Evolutionary conservation across 352 stramenopile genomes (phyloP), one percentile per base, ranked within the genome.

Genomic region (Nothophytophthora sp.): DNA sequence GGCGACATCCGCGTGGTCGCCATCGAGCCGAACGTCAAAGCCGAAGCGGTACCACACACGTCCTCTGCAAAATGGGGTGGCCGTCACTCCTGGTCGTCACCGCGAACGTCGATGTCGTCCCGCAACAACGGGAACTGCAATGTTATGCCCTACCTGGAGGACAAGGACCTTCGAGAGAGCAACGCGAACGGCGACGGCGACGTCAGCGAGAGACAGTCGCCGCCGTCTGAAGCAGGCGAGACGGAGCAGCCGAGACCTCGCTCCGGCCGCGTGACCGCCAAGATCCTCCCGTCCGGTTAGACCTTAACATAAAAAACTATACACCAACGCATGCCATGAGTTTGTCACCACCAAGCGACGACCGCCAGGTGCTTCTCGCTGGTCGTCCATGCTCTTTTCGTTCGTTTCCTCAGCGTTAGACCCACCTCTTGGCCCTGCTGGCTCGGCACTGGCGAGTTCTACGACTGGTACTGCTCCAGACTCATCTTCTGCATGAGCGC

Each of bases 401-500:
- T n/a, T n/a, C n/a, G n/a, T n/a, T n/a, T n/a, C n/a, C n/a, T n/a
- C n/a, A n/a, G n/a, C n/a, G n/a, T n/a, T n/a, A n/a, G n/a, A n/a
- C n/a, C n/a, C n/a, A n/a, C n/a, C n/a, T n/a, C n/a, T n/a, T n/a
- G n/a, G n/a, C n/a, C n/a, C n/a, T n/a, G n/a, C n/a, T n/a, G n/a
- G n/a, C n/a, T n/a, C n/a, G n/a, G n/a, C n/a, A n/a, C n/a, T n/a
- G n/a, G n/a, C n/a, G n/a, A n/a, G n/a, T n/a, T 49, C 42, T 69
- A 84, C 20, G 72, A 77, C 39, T 85, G 73, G 42, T 85, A 81
- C 49, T 86, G 73, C 33, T 86, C 73, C 6, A 84, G 45, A 50
- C 67, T 84, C 72, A 88, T 87, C 51, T 88, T 88, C 43, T 84
- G 72, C 65, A 84, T 84, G 22, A 93, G 63, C 19, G 66, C 56